Evolutionary conservation across 139 green algal species (phyloP), one percentile per base, ranked within the genome.

Genomic region (Parachlorella kessleri): DNA sequence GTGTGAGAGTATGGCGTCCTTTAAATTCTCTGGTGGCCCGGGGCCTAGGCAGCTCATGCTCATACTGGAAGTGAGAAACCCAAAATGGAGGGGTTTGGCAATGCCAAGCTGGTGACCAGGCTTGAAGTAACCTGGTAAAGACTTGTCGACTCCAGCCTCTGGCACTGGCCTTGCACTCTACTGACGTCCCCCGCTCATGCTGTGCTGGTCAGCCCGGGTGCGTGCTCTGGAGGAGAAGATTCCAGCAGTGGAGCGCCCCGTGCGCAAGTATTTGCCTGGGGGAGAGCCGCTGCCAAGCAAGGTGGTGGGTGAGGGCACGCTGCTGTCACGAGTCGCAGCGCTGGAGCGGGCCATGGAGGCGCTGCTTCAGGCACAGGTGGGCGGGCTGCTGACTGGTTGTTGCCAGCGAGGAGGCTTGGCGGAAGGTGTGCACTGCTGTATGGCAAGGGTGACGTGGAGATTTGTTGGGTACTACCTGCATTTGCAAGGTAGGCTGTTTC

Each of bases 291-390:
- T 63, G 36, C 78, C 76, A 77, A 83, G 71, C 33, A 75, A 83
- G 37, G 64, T 74, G 1, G 81, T 88, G 59, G 80, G 86, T 10
- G 82, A 87, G 70, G 91, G 90, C 66, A 90, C 76, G 10, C 73
- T 96, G 81, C 73, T 95, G 73, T 55, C 84, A 48, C 86, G 92
- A 2, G 79, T 96, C 53, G 72, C 69, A 28, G 72, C 84, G 23
- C 68, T 89, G 28, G 84, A 89, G 72, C 70, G 73, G 3, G 84
- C 84, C 4, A 83, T 89, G 84, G 66, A 84, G n/a, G 54, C 76
- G 26, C 32, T 88, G 8, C 54, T 88, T 37, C 41, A 35, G 35
- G 81, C 81, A 3, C 84, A 86, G 72, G 80, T 84, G 78, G n/a
- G n/a, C n/a, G n/a, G n/a, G n/a, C n/a, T n/a, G n/a, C n/a, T n/a